These are phyloP conservation scores for Podaxis rugospora DNA, from an alignment of 768 basidiomycete species.

Conservation along the genomic window DNA sequence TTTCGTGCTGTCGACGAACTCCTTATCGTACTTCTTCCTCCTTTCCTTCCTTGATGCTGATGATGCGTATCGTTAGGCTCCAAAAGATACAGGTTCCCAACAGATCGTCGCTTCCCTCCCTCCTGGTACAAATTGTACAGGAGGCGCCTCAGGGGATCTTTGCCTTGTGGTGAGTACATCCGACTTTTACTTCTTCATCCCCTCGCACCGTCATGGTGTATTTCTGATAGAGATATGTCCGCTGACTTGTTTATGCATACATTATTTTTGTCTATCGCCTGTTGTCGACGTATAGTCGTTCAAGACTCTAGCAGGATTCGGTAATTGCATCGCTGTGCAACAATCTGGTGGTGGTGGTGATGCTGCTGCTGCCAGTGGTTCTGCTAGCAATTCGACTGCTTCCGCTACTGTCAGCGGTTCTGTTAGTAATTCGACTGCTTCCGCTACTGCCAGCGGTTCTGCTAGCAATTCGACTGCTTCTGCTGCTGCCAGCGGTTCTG, in stretches of 20 bases:
- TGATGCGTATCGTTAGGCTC: constrained; percentile 26
- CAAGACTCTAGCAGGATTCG: constrained; percentile 44
- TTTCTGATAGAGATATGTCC: neutral
- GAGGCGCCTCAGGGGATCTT: constrained; percentile 37
- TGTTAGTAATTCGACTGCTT: constrained; percentile 10
- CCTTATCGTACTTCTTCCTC: neutral
- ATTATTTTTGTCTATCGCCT: neutral
- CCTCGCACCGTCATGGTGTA: neutral
- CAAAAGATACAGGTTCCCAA: constrained; percentile 31
- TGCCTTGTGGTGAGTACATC: constrained; percentile 41
- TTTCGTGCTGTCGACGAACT: neutral
- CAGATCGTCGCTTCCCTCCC: constrained; percentile 41
- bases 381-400: constrained; percentile 10
- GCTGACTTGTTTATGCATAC: neutral
- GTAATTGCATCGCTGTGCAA: constrained; percentile 50
- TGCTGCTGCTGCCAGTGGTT: constrained; percentile 11
- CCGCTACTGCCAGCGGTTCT: constrained; percentile 1
- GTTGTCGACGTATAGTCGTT: constrained; percentile 30
- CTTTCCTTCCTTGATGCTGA: neutral
- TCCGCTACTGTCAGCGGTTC: constrained; percentile 7
- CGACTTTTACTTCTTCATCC: neutral
- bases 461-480: constrained; percentile 10
- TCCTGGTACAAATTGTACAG: constrained; percentile 44
- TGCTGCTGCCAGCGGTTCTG: constrained; percentile 8
- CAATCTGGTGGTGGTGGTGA: constrained; percentile 22